Evolutionary conservation across 768 basidiomycete genomes (phyloP), one percentile per base, ranked within the genome.

Genomic region (Mycena sanguinolenta): DNA sequence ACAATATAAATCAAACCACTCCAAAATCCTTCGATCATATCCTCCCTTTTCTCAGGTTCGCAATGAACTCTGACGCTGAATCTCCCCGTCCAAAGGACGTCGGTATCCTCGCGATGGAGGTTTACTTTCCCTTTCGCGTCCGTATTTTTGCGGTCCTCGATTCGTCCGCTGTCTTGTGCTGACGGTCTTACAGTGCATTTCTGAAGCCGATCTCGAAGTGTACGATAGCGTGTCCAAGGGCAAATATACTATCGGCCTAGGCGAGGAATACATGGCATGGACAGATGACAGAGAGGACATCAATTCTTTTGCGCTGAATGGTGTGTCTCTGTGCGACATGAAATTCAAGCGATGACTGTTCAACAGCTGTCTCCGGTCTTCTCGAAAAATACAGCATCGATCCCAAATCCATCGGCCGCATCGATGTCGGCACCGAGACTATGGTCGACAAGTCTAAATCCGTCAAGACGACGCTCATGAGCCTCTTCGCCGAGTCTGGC

Each of bases 371-470:
- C 76, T 88, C 90, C 70, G 92, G 92, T 74, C 91, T 99, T 38
- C 87, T 99, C 70, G 89, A 93, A 78, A 98, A 97, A 83, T 98
- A 92, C 89, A 91, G 95, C 85, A 89, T 99, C 78, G 96, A 98
- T 85, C 96, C 98, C 75, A 92, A 89, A 77, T 95, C 95, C 60
- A 96, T 99, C 79, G 97, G 97, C 66, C 96, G 97, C 73, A 91
- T 99, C 67, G 97, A 99, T 73, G 96, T 99, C 66, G 97, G 97
- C 55, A 99, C 97, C 30, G 97, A 99, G 81, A 98, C 98, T 44
- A 94, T 99, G 82, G 97, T 99, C 77, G 98, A 99, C 90, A 99
- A 98, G 85, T 97, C 96, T 50, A 99, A 99, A 83, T 94, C 97
- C 8, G 95, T 96, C 81, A 99, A 99, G 85, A 98, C 97, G 3